phyloP scores from a whole-genome alignment of 768 basidiomycete species.

The Chalciporus pseudorubinellus region DNA sequence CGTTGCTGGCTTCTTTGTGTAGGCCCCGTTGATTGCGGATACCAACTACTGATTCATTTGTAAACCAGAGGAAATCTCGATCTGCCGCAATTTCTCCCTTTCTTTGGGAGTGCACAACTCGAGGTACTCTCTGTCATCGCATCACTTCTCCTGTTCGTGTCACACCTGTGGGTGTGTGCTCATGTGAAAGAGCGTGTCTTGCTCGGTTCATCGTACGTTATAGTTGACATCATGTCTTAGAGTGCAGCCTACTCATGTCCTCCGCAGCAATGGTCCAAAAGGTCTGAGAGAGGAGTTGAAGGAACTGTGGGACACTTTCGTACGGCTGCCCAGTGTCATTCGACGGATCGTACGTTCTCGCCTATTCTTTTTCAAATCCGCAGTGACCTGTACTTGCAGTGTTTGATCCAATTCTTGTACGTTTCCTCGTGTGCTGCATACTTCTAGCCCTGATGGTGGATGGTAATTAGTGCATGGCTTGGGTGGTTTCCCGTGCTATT shows the following conservation, averaged over 20 bases:
- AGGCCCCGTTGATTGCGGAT: slow-evolving; percentile 23
- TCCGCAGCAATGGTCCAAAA: slow-evolving; percentile 20
- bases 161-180: slow-evolving; percentile 61
- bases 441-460: slow-evolving; percentile 5
- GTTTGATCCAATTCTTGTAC: slow-evolving; percentile 78
- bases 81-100: slow-evolving; percentile 65
- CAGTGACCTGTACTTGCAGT: slow-evolving; percentile 42
- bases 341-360: slow-evolving; percentile 66
- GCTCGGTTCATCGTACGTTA: slow-evolving; percentile 37
- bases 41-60: background rate
- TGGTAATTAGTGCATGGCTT: slow-evolving; percentile 63
- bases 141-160: slow-evolving; percentile 58
- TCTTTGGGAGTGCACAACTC: slow-evolving; percentile 76
- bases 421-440: slow-evolving; percentile 21
- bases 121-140: slow-evolving; percentile 79
- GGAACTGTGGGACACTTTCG: slow-evolving; percentile 70
- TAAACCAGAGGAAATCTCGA: slow-evolving; percentile 70
- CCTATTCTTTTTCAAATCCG: slow-evolving; percentile 1
- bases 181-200: slow-evolving; percentile 76
- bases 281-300: slow-evolving; percentile 46
- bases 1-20: slow-evolving; percentile 88
- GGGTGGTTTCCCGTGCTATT: slow-evolving; percentile 94
- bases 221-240: background rate
- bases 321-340: slow-evolving; percentile 69
- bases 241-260: slow-evolving; percentile 1